A percentile compares a stretch with the other conserved stretches of the same genome.
These are phyloP conservation scores for Earliella scabrosa DNA, from an alignment of 1,284 basidiomycete genomes.

Conservation along the genomic window DNA sequence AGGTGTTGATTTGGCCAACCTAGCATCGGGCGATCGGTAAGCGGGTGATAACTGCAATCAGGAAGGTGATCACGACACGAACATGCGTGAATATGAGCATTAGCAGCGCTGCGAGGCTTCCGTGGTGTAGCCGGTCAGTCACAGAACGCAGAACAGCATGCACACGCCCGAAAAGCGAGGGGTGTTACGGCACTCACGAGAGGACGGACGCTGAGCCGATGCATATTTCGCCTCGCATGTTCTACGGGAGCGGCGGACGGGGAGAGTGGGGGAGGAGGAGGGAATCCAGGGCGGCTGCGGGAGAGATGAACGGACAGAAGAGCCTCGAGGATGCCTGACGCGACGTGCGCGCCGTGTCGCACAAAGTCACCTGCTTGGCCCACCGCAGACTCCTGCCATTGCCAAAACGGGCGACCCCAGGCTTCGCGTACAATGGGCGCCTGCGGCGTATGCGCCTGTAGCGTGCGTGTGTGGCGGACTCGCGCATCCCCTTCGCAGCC, in stretches of 20 bases:
- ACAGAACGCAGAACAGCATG: conserved; percentile 4
- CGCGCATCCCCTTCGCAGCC: conserved; percentile 11
- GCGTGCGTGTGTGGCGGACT: conserved; percentile 15
- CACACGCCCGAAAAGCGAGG: conserved; percentile 1
- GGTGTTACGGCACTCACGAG: conserved; percentile 63
- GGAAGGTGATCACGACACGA: conserved; percentile 32
- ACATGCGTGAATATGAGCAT: conserved; percentile 83
- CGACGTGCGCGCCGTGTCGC: conserved; percentile 17
- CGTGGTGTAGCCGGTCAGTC: conserved; percentile 31
- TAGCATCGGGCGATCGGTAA: conserved; percentile 17
- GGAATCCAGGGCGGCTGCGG: conserved; percentile 33
- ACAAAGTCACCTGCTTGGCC: conserved; percentile 19
- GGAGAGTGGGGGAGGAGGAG: conserved; percentile 27
- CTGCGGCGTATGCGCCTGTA: conserved; percentile 11
- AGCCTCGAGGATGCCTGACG: conserved; percentile 27
- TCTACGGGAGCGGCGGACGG: conserved; percentile 13
- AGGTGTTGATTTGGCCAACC: conserved; percentile 83
- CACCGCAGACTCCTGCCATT: not conserved
- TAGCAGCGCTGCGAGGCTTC: conserved; percentile 65
- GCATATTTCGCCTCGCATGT: conserved; percentile 74
- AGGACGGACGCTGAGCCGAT: conserved; percentile 68
- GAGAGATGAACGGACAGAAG: conserved; percentile 10
- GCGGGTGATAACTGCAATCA: conserved; percentile 25
- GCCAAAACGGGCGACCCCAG: conserved; percentile 11
- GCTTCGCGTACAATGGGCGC: conserved; percentile 15